Conservation (phyloP, 140 eudicot species). For the Senecio squalidus region DNA sequence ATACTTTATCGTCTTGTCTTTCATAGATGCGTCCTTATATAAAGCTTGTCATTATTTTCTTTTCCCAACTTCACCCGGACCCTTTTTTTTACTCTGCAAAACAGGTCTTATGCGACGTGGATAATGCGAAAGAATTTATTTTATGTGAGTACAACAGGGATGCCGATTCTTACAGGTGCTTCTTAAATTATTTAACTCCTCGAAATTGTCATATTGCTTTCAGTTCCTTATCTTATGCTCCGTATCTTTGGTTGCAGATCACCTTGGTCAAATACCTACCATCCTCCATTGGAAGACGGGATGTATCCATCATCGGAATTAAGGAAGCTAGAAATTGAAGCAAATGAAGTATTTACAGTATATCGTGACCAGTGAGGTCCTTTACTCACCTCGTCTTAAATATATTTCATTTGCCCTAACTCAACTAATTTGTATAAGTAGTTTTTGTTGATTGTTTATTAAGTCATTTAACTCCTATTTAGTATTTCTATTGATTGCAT, state of each 20-base stretch:
- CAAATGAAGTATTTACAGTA: slow-evolving; percentile 83
- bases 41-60: background rate
- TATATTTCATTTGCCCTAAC: background rate
- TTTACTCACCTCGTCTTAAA: slow-evolving; percentile 68
- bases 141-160: slow-evolving; percentile 96
- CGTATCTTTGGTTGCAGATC: slow-evolving; percentile 54
- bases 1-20: background rate
- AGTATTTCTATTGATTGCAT: background rate
- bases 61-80: background rate
- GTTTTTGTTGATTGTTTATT: no score
- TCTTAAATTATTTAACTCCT: no score
- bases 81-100: slow-evolving; percentile 9
- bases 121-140: slow-evolving; percentile 75
- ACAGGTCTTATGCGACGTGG: slow-evolving; percentile 85
- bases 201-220: slow-evolving; percentile 4
- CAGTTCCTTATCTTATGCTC: background rate
- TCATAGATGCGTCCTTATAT: background rate
- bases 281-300: slow-evolving; percentile 90
- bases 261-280: slow-evolving; percentile 93
- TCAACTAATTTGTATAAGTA: background rate
- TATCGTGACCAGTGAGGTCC: slow-evolving; percentile 99
- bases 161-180: slow-evolving; percentile 93
- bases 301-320: slow-evolving; percentile 68
- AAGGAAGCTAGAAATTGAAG: slow-evolving; percentile 93
- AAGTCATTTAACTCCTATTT: background rate